These are phyloP conservation scores for Chrysanthemum makinoi DNA, from an alignment of 129 eudicot species.

Conservation along the genomic window DNA sequence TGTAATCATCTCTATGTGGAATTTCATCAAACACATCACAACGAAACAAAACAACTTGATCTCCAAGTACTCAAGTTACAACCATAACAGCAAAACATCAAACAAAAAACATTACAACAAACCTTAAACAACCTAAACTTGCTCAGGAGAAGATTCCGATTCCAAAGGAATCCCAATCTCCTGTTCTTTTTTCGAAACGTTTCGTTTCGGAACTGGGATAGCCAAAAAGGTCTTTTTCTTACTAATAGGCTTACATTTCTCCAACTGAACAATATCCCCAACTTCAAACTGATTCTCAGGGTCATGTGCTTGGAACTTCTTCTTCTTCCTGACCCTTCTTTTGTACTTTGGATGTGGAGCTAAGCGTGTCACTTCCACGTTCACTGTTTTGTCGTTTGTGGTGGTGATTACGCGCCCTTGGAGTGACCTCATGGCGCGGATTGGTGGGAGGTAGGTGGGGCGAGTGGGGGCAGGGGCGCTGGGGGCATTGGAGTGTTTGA, in stretches of 20 bases:
- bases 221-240: slow-evolving; percentile 77
- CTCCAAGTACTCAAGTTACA: no score
- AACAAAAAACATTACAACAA: neutral
- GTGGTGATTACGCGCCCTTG: slow-evolving; percentile 83
- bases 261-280: slow-evolving; percentile 85
- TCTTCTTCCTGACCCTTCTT: slow-evolving; percentile 74
- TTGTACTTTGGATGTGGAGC: slow-evolving; percentile 97
- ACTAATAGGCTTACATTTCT: slow-evolving; percentile 77
- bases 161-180: slow-evolving; percentile 64
- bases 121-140: slow-evolving; percentile 27
- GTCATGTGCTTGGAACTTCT: slow-evolving; percentile 96
- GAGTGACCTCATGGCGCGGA: slow-evolving; percentile 65
- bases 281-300: slow-evolving; percentile 66
- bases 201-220: slow-evolving; percentile 51
- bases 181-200: slow-evolving; percentile 18
- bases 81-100: neutral
- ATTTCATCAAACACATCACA: no score
- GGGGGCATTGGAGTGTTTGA: slow-evolving; percentile 25
- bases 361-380: slow-evolving; percentile 77
- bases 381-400: slow-evolving; percentile 80
- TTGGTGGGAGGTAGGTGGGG: slow-evolving; percentile 37
- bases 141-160: slow-evolving; percentile 30
- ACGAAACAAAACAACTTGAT: no score
- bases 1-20: no score
- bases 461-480: neutral